A percentile compares a stretch with the other conserved stretches of the same genome.
Evolutionary conservation across 495 filamentous ascomycete species (phyloP).

Genomic region (Hyaloscypha bicolor): DNA sequence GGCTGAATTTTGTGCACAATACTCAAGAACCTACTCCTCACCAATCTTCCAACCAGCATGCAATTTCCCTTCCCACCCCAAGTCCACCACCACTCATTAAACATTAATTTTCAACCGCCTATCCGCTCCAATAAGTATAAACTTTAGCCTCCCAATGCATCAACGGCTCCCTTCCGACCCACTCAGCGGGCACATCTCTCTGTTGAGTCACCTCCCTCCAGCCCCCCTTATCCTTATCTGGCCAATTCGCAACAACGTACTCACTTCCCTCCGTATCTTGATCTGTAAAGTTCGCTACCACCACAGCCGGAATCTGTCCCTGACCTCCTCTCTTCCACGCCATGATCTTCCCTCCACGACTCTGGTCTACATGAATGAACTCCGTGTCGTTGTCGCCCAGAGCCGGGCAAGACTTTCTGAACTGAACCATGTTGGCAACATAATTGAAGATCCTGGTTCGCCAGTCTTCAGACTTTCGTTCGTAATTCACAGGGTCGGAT

Average conservation of each 20-base stretch:
- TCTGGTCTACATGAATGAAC: slow-evolving; percentile 35
- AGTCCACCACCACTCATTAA: too few relatives aligned
- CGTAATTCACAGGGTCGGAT: slow-evolving; percentile 38
- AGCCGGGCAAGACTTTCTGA: slow-evolving; percentile 33
- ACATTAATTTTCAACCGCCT: neutral
- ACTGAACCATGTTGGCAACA: slow-evolving; percentile 31
- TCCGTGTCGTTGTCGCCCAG: slow-evolving; percentile 35
- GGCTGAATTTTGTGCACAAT: too few relatives aligned
- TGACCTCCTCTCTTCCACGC: slow-evolving; percentile 32
- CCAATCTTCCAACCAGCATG: too few relatives aligned
- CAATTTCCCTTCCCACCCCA: too few relatives aligned
- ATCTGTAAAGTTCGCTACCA: slow-evolving; percentile 37
- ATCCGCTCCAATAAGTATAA: slow-evolving; percentile 36
- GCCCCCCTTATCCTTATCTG: slow-evolving; percentile 24
- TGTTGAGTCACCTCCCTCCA: slow-evolving; percentile 37
- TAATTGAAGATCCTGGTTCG: slow-evolving; percentile 33
- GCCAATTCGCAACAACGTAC: slow-evolving; percentile 35
- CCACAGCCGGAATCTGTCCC: slow-evolving; percentile 29
- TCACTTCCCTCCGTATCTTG: slow-evolving; percentile 33
- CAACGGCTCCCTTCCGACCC: slow-evolving; percentile 38
- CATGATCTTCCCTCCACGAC: slow-evolving; percentile 35
- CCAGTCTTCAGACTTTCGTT: slow-evolving; percentile 34
- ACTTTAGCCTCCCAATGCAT: slow-evolving; percentile 37
- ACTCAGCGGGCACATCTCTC: slow-evolving; percentile 31
- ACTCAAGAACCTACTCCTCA: too few relatives aligned